Evolutionary conservation across 176 grass and related monocot species (phyloP), one percentile per base, ranked within the genome.

Genomic region (Themeda triandra): DNA sequence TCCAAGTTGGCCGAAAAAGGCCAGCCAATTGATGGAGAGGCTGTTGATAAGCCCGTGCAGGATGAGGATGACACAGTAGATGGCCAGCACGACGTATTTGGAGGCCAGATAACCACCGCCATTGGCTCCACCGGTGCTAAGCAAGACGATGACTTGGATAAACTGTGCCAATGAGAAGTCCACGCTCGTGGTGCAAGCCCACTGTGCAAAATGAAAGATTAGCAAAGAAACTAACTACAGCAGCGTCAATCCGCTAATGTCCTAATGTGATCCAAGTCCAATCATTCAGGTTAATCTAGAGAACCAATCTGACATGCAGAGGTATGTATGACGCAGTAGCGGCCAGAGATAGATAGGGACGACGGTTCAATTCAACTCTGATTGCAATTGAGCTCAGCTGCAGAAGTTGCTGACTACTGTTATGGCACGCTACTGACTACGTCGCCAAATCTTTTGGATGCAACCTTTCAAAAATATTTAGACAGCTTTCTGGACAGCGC

Each of bases 51-150:
- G 74, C 21, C 79, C 89, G 74, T 91, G 89, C 7, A 83, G 29
- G 8, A 91, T 10, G 27, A 91, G 72, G 46, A 91, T 77, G 12
- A 11, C 59, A 5, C 59, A 76, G 62, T 91, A 85, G 78, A 91
- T 84, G 19, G 49, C 80, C 10, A 91, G 77, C 72, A 91, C 85
- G 27, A 80, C 18, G 44, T 91, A 88, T 28, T 91, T 91, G 48
- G 89, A 91, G 75, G 89, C 89, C 36, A 63, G 44, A 60, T 91
- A 91, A n/a, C 89, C 89, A 23, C 85, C 89, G 25, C 85, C 81
- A 39, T 88, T 88, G 31, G 54, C 59, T 64, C 89, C 89, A 4
- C 89, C 85, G 45, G 89, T 91, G 76, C 81, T 77, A 12, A 91
- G 85, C 68, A 91, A 27, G 31, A 91, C 68, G 53, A 88, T 91